A percentile compares a stretch with the other conserved stretches of the same genome.
phyloP scores from a whole-genome alignment of 2,329 filamentous ascomycete species.

The Karstenula rhodostoma region DNA sequence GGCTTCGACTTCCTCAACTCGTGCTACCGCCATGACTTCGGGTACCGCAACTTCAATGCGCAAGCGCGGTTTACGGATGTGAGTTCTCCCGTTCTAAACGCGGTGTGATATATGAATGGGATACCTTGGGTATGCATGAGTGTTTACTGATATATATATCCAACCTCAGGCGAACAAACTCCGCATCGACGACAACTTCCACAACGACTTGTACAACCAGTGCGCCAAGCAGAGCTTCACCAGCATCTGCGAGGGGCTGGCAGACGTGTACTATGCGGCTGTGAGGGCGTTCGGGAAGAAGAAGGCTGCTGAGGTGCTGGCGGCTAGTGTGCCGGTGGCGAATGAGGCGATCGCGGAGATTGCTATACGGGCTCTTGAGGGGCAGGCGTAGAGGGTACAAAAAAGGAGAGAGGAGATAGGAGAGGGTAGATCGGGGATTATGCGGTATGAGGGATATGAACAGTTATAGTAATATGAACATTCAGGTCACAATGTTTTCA shows the following conservation, averaged over 20 bases:
- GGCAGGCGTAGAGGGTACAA: background rate
- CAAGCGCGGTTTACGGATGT: constrained; percentile 56
- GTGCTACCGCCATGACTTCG: constrained; percentile 64
- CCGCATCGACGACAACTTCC: constrained; percentile 62
- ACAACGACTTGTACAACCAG: constrained; percentile 44
- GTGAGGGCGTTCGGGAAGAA: constrained; percentile 37
- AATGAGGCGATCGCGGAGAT: constrained; percentile 5
- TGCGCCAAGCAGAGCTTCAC: constrained; percentile 33
- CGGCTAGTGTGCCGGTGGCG: background rate
- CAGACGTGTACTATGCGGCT: constrained; percentile 45
- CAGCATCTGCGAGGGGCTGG: constrained; percentile 35
- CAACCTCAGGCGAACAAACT: constrained; percentile 47
- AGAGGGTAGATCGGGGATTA: no score
- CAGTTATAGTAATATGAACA: background rate
- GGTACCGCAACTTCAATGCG: constrained; percentile 59
- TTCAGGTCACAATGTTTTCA: no score
- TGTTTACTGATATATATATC: no score
- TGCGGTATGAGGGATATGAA: background rate
- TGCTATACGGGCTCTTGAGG: constrained; percentile 1
- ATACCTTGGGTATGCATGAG: background rate
- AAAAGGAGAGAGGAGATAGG: no score
- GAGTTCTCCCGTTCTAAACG: background rate
- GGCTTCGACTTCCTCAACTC: constrained; percentile 43
- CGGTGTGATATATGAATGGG: background rate
- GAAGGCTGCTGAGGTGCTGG: background rate